These are phyloP conservation scores for Aspergillus ochraceus DNA, from an alignment of 2,329 filamentous ascomycete species.

Conservation along the genomic window DNA sequence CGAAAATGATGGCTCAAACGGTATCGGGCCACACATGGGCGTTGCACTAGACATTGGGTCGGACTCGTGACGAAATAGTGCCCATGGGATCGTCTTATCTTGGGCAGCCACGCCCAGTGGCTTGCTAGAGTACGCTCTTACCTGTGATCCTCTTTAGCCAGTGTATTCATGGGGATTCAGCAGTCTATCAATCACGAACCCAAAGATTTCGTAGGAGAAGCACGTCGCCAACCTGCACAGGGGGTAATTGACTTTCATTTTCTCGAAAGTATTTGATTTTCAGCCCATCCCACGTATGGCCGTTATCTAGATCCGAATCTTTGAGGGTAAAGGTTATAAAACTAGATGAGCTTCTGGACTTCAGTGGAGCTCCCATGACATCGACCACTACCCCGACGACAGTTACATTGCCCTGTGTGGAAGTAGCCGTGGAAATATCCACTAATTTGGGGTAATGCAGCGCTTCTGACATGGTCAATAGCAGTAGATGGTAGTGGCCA, in stretches of 20 bases:
- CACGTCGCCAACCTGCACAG: constrained; percentile 59
- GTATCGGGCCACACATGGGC: constrained; percentile 29
- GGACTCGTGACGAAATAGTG: constrained; percentile 32
- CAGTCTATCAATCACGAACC: constrained; percentile 39
- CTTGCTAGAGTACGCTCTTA: constrained; percentile 21
- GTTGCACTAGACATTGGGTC: constrained; percentile 20
- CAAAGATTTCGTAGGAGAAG: constrained; percentile 61
- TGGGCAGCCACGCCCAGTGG: constrained; percentile 29
- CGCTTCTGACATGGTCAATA: background rate
- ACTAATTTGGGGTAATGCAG: constrained; percentile 39
- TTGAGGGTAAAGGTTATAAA: constrained; percentile 63
- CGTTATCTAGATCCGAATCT: constrained; percentile 54
- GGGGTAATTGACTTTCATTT: constrained; percentile 44
- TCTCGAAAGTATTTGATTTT: constrained; percentile 63
- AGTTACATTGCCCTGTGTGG: constrained; percentile 45
- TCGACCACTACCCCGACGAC: constrained; percentile 73
- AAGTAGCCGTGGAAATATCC: constrained; percentile 48
- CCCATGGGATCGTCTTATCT: constrained; percentile 30
- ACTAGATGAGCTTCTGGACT: constrained; percentile 56
- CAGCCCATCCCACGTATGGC: constrained; percentile 41
- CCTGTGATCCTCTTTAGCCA: constrained; percentile 12
- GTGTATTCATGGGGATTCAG: constrained; percentile 16
- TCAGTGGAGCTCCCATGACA: constrained; percentile 50
- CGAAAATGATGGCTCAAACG: constrained; percentile 24
- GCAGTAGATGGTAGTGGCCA: background rate